phyloP scores from a whole-genome alignment of 2,329 filamentous ascomycete species.

The Diaporthe australafricana region DNA sequence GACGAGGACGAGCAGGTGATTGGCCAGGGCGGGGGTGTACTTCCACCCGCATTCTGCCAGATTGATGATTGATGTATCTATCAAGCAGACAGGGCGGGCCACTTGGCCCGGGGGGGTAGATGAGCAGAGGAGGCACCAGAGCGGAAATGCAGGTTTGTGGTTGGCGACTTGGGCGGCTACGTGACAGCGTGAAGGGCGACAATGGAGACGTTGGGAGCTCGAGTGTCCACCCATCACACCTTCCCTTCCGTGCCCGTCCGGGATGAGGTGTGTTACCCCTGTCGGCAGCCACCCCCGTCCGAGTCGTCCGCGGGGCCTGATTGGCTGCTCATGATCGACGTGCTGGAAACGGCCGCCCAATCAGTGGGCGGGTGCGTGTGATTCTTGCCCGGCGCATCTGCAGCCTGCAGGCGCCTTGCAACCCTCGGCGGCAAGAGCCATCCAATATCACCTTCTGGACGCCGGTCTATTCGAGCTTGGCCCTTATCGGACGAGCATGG shows the following conservation, averaged over 20 bases:
- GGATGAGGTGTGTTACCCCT: constrained; percentile 24
- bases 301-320: neutral
- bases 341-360: constrained; percentile 23
- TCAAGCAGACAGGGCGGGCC: neutral
- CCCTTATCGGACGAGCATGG: neutral
- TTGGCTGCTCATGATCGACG: constrained; percentile 15
- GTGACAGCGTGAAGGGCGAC: constrained; percentile 5
- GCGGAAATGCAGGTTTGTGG: constrained; percentile 25
- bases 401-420: constrained; percentile 32
- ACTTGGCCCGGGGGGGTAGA: neutral
- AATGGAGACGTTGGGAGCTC: constrained; percentile 21
- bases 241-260: constrained; percentile 1
- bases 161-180: constrained; percentile 36
- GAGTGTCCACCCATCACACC: constrained; percentile 20
- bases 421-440: constrained; percentile 29
- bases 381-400: constrained; percentile 28
- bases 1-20: constrained; percentile 18
- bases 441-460: neutral
- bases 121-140: constrained; percentile 2
- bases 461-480: neutral
- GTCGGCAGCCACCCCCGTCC: constrained; percentile 1
- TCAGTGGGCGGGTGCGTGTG: constrained; percentile 31
- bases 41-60: constrained; percentile 17
- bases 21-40: constrained; percentile 14
- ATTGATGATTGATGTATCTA: constrained; percentile 3